phyloP scores from a whole-genome alignment of 2,329 filamentous ascomycete genomes.

The Penicillium sp. region DNA sequence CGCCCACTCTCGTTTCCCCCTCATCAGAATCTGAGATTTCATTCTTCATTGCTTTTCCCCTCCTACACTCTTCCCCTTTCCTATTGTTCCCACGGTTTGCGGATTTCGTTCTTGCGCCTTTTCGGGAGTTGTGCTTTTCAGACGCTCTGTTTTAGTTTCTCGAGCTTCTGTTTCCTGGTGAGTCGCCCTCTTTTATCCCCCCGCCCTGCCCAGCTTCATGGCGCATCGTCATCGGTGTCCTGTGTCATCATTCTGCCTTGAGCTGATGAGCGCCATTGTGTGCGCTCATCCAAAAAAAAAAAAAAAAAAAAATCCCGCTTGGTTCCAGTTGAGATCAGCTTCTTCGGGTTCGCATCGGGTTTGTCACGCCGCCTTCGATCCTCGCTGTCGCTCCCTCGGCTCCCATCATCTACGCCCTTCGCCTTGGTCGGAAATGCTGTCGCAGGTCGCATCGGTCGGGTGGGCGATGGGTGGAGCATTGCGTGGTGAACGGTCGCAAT shows the following conservation, averaged over 20 bases:
- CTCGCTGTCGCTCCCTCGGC: neutral
- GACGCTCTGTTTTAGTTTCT: constrained; percentile 17
- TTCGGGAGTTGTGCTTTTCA: constrained; percentile 26
- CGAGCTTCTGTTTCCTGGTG: constrained; percentile 20
- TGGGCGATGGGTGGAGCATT: neutral
- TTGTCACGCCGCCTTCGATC: neutral
- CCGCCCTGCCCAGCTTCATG: neutral
- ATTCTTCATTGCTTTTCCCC: constrained; percentile 20
- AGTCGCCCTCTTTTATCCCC: constrained; percentile 18
- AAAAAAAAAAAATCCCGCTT: neutral
- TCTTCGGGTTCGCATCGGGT: neutral
- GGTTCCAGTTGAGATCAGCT: neutral
- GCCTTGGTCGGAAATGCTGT: neutral
- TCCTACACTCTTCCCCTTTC: constrained; percentile 19
- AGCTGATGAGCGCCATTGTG: neutral
- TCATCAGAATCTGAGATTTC: constrained; percentile 23
- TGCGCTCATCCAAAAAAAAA: neutral
- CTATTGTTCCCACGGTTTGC: constrained; percentile 25
- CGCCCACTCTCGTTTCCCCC: constrained; percentile 12
- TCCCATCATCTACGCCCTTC: neutral
- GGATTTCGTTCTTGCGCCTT: constrained; percentile 24
- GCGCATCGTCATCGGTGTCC: neutral
- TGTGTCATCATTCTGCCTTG: neutral
- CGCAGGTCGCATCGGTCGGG: neutral
- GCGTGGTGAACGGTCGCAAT: constrained; percentile 6